Evolutionary conservation across 225 moss, liverwort and hornwort genomes (phyloP).

Genomic region (Polytrichum formosum): DNA sequence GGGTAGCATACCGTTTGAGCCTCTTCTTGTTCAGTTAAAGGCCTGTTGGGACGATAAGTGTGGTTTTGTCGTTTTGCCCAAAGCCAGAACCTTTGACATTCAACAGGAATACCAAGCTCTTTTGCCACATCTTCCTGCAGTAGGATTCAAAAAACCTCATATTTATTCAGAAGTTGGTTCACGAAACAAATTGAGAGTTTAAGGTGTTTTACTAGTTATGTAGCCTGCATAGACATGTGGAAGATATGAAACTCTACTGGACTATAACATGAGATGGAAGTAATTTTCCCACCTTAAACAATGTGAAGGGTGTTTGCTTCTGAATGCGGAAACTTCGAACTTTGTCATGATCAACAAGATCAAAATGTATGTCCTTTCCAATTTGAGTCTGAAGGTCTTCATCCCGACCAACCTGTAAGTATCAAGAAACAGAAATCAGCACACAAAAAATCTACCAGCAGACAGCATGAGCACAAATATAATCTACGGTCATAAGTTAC

Average conservation of each 20-base stretch:
- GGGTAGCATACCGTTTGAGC: constrained; percentile 68
- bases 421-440: not conserved
- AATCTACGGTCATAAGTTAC: not conserved
- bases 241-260: too few species aligned
- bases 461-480: too few species aligned
- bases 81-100: constrained; percentile 94
- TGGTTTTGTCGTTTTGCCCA: constrained; percentile 99
- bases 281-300: constrained; percentile 71
- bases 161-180: too few species aligned
- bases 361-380: constrained; percentile 98
- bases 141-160: constrained; percentile 1
- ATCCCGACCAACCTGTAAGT: constrained; percentile 86
- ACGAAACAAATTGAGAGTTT: too few species aligned
- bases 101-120: constrained; percentile 81
- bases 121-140: constrained; percentile 90
- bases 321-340: constrained; percentile 97
- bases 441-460: not conserved
- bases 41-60: constrained; percentile 94
- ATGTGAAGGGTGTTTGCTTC: constrained; percentile 93
- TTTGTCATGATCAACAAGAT: constrained; percentile 99
- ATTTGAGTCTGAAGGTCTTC: constrained; percentile 96
- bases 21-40: constrained; percentile 92
- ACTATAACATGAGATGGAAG: too few species aligned
- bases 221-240: too few species aligned
- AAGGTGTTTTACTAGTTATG: too few species aligned